Evolutionary conservation across 2,329 filamentous ascomycete genomes (phyloP).

Genomic region (Endothia cerciana): DNA sequence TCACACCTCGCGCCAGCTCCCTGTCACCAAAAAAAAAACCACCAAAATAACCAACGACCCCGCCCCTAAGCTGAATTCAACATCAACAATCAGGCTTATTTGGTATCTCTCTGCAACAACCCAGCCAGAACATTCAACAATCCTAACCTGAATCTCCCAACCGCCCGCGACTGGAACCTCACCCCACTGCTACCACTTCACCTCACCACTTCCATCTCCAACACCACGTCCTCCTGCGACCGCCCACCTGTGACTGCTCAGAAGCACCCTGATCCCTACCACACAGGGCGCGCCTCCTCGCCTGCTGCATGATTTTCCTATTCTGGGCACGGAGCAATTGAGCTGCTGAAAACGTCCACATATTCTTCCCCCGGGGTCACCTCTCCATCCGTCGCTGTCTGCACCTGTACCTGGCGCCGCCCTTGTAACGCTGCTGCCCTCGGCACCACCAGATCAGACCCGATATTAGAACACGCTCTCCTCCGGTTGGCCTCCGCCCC

Average conservation of each 20-base stretch:
- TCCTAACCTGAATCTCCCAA: background rate
- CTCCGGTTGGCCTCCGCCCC: background rate
- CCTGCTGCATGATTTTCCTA: background rate
- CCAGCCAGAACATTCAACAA: background rate
- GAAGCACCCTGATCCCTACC: background rate
- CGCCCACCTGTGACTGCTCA: background rate
- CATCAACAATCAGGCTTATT: background rate
- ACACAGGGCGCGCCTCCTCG: background rate
- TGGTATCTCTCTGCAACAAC: background rate
- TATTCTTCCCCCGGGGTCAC: background rate
- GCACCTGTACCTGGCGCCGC: background rate
- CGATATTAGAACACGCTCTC: background rate
- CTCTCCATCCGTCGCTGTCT: background rate
- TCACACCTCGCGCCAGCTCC: conserved; percentile 5
- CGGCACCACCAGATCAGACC: background rate
- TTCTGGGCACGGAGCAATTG: background rate
- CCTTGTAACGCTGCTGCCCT: background rate
- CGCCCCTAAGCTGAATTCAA: background rate
- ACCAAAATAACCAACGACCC: background rate
- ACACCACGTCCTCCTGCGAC: background rate
- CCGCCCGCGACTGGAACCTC: background rate
- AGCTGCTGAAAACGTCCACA: background rate
- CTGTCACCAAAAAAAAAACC: conserved; percentile 1
- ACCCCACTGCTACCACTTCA: conserved; percentile 1
- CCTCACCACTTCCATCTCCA: background rate